A percentile compares a stretch with the other conserved stretches of the same genome.
Evolutionary conservation across 306 rosid species (phyloP).

Genomic region (Echinosophora koreensis): DNA sequence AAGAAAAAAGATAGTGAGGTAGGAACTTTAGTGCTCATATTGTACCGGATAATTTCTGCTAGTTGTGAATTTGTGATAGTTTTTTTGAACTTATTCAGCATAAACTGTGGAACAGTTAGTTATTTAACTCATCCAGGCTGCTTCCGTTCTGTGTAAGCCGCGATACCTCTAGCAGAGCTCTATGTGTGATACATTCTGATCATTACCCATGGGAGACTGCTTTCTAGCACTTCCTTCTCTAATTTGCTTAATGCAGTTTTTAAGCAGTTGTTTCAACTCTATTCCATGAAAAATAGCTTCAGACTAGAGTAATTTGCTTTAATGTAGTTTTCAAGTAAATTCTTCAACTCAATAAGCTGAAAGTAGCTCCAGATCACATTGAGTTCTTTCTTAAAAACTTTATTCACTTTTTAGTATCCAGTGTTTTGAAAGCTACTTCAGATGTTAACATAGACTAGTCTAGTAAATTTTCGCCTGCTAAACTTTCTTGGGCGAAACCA

Average conservation of each 20-base stretch:
- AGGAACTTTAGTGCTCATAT: no score
- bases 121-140: no score
- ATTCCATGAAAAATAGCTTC: background rate
- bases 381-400: background rate
- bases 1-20: background rate
- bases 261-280: background rate
- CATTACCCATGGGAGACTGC: background rate
- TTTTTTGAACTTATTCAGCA: no score
- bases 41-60: no score
- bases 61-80: no score
- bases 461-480: background rate
- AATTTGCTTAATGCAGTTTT: background rate
- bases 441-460: background rate
- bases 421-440: background rate
- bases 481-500: background rate
- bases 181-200: background rate
- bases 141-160: no score
- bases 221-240: background rate
- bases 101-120: no score
- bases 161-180: no score
- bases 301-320: background rate
- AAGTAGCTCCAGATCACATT: background rate
- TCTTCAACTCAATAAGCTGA: background rate
- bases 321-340: background rate
- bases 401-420: background rate